A percentile compares a stretch with the other conserved stretches of the same genome.
Evolutionary conservation across 305 asterid species (phyloP).

Genomic region (Rubia tinctorum): DNA sequence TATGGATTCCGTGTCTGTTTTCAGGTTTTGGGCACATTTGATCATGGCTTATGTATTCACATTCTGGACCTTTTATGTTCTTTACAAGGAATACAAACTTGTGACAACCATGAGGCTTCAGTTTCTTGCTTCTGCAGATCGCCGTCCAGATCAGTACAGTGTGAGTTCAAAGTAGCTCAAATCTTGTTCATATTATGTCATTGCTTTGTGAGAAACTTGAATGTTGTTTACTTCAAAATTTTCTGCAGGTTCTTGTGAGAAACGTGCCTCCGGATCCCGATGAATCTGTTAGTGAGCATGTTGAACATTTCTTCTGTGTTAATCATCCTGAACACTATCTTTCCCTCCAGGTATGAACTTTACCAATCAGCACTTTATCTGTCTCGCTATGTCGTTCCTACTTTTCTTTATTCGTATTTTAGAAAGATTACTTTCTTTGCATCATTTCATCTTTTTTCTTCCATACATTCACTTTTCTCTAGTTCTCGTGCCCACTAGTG

Average conservation of each 20-base stretch:
- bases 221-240: not conserved
- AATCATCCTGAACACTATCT: constrained; percentile 86
- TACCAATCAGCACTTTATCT: constrained; percentile 11
- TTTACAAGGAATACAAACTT: constrained; percentile 70
- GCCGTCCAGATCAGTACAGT: constrained; percentile 86
- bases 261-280: constrained; percentile 92
- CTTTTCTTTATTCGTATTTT: no score
- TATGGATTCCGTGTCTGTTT: constrained; percentile 13
- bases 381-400: not conserved
- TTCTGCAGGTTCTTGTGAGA: constrained; percentile 87
- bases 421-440: no score
- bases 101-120: constrained; percentile 67
- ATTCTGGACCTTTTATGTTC: constrained; percentile 81
- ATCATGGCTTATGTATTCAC: constrained; percentile 71
- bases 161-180: constrained; percentile 43
- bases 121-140: constrained; percentile 77
- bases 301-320: constrained; percentile 92
- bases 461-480: no score
- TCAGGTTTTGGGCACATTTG: constrained; percentile 84
- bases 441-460: no score
- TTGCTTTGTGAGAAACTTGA: not conserved
- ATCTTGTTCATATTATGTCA: not conserved
- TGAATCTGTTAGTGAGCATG: constrained; percentile 87
- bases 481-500: no score
- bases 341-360: constrained; percentile 65